These are phyloP conservation scores for Colletotrichum falcatum DNA, from an alignment of 2,329 filamentous ascomycete genomes.

Conservation along the genomic window DNA sequence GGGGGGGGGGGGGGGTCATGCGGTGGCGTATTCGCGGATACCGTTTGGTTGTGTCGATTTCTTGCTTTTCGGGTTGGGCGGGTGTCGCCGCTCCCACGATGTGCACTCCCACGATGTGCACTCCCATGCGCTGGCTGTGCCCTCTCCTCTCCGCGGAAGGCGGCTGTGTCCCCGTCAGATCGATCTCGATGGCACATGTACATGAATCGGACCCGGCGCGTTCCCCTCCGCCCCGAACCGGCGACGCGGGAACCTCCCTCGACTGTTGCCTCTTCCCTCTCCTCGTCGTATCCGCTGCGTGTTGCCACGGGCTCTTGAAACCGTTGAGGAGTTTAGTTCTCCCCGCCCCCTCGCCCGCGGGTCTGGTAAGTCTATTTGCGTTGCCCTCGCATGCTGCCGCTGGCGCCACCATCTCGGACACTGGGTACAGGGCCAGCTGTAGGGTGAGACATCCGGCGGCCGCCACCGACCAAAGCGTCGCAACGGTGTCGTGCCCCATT, in stretches of 20 bases:
- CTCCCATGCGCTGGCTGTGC: neutral
- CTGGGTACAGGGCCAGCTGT: neutral
- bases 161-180: constrained; percentile 13
- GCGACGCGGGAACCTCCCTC: neutral
- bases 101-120: no score
- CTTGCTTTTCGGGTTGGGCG: neutral
- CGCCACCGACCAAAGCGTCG: constrained; percentile 35
- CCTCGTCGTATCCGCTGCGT: neutral
- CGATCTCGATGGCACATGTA: no score
- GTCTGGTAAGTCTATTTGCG: neutral
- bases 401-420: neutral
- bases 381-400: constrained; percentile 9
- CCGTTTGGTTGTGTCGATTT: constrained; percentile 12
- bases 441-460: constrained; percentile 29
- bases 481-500: constrained; percentile 29
- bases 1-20: no score
- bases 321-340: neutral
- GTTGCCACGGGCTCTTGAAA: neutral
- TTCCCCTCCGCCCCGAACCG: constrained; percentile 16
- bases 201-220: constrained; percentile 16
- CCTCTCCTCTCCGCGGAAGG: neutral
- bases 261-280: neutral
- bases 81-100: constrained; percentile 13
- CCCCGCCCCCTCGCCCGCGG: neutral
- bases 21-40: constrained; percentile 7